Base-by-base conservation (phyloP, 2,329 filamentous ascomycete species). In the Davidsoniella eucalypti region DNA sequence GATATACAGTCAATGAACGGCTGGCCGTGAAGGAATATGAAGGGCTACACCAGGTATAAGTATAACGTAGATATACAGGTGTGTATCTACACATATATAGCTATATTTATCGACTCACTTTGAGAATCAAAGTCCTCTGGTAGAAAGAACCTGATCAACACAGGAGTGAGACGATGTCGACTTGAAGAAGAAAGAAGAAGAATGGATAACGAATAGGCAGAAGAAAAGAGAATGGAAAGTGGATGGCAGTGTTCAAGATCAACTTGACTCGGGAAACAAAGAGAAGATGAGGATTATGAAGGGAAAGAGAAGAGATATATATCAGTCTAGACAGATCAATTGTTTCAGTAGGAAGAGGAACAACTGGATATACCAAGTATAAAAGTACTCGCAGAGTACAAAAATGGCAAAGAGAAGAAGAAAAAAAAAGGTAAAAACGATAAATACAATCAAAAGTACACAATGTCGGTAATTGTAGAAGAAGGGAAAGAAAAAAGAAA, bases 11-110 rank as follows among this genome's bases (percentile, higher is more conserved):
- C 21, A 21, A 21, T 21, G 21, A 21, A 21, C 21, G 21, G 21
- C 21, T 21, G 21, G 21, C 21, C 21, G 21, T 21, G 21, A 21
- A 21, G 21, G 21, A 21, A 21, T 21, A 21, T 21, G 21, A 21
- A 21, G 21, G 21, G 21, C 21, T 21, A 21, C 21, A 21, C 21
- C 21, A 21, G 21, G 4, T 21, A 21, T 21, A 38, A 50, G 38
- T 44, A 54, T 40, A 50, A 56, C 39, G 49, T 38, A 49, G 51
- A 21, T 21, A 21, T 21, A 21, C 21, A 21, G 21, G 21, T 4
- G 21, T 21, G 21, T 21, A 21, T 21, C 21, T 21, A 21, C 21
- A 21, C 21, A 21, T 21, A 21, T 21, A 21, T 21, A 3, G 2
- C 2, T 21, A 21, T 4, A 21, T 21, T 21, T 21, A 21, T 18